Evolutionary conservation across 805 yeast genomes (phyloP).

Genomic region (Schwanniomyces vanrijiae): DNA sequence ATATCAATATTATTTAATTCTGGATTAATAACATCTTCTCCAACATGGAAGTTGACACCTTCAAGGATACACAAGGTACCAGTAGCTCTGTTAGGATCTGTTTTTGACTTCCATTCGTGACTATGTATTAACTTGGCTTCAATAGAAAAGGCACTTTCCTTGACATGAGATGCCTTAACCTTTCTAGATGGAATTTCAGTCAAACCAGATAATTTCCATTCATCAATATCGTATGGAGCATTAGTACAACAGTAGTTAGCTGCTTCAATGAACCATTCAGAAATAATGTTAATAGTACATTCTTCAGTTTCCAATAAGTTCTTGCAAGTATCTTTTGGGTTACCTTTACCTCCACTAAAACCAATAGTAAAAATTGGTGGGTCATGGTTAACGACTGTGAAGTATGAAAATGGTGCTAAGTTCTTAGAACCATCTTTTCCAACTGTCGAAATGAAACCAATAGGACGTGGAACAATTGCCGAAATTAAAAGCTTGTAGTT

Average conservation of each 20-base stretch:
- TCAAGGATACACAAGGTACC: conserved; percentile 49
- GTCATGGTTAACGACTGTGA: conserved; percentile 46
- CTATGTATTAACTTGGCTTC: conserved; percentile 51
- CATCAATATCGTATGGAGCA: conserved; percentile 51
- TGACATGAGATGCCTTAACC: conserved; percentile 57
- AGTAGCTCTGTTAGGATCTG: conserved; percentile 29
- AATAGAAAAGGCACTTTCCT: conserved; percentile 58
- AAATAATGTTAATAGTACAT: conserved; percentile 53
- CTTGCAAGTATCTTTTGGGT: conserved; percentile 47
- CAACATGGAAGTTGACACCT: conserved; percentile 55
- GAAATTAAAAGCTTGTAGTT: conserved; percentile 53
- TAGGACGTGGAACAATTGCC: conserved; percentile 59
- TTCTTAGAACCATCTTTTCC: conserved; percentile 43
- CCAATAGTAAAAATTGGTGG: conserved; percentile 62
- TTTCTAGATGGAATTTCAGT: conserved; percentile 42
- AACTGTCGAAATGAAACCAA: conserved; percentile 55
- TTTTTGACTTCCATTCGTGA: conserved; percentile 47
- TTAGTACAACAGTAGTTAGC: conserved; percentile 50
- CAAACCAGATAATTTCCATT: conserved; percentile 56
- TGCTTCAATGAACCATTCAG: conserved; percentile 67
- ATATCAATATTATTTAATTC: conserved; percentile 42
- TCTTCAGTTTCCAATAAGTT: conserved; percentile 54
- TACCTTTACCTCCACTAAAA: conserved; percentile 34
- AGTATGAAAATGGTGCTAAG: conserved; percentile 63
- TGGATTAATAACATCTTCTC: conserved; percentile 52